A percentile compares a stretch with the other conserved stretches of the same genome.
Evolutionary conservation across 331 rosid species (phyloP).

Genomic region (Telfairia occidentalis): DNA sequence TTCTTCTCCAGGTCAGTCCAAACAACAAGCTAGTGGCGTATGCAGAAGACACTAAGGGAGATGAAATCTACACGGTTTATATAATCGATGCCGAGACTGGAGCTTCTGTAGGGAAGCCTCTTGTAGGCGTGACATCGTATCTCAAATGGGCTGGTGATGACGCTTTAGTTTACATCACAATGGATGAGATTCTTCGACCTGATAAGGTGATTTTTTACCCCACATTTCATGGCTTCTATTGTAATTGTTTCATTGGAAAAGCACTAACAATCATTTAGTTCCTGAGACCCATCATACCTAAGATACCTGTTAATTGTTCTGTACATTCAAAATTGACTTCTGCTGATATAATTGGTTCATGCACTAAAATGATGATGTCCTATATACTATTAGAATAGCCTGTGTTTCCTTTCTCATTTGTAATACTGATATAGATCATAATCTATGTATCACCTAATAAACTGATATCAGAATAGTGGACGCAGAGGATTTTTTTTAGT

Average conservation of each 20-base stretch:
- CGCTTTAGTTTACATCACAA: slow-evolving; percentile 60
- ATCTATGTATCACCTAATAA: background rate
- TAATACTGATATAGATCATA: background rate
- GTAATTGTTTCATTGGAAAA: background rate
- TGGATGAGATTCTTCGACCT: slow-evolving; percentile 83
- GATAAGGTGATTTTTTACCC: slow-evolving; percentile 42
- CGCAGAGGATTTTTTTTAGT: background rate
- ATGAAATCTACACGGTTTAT: slow-evolving; percentile 68
- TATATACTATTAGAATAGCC: background rate
- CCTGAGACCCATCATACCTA: background rate
- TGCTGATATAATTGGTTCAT: background rate
- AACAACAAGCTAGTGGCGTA: slow-evolving; percentile 64
- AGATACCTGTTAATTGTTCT: slow-evolving; percentile 1
- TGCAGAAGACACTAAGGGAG: slow-evolving; percentile 83
- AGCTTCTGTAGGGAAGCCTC: slow-evolving; percentile 51
- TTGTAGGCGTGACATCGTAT: slow-evolving; percentile 38
- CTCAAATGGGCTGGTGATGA: slow-evolving; percentile 64
- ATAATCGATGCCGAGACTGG: slow-evolving; percentile 68
- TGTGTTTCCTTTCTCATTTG: background rate
- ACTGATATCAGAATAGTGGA: background rate
- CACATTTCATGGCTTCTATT: background rate
- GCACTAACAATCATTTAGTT: background rate
- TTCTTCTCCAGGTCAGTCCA: slow-evolving; percentile 65
- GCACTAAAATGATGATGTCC: background rate
- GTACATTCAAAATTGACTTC: background rate